Evolutionary conservation across 148 eudicot species (phyloP).

Genomic region (Heliosperma pusillum): DNA sequence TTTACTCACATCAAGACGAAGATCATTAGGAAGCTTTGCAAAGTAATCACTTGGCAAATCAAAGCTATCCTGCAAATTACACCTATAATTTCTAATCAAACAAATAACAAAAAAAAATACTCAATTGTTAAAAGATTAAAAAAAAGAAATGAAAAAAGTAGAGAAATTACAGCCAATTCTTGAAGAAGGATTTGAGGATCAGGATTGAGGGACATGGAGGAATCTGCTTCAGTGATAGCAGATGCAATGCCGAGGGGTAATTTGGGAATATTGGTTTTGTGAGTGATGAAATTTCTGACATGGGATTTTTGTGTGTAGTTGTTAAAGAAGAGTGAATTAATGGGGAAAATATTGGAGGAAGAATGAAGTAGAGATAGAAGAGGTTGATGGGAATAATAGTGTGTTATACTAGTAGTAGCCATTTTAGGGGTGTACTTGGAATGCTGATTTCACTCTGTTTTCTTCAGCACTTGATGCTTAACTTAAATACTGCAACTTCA

Average conservation of each 20-base stretch:
- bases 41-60: constrained; percentile 79
- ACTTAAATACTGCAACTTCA: neutral
- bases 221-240: constrained; percentile 67
- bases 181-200: constrained; percentile 60
- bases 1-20: constrained; percentile 80
- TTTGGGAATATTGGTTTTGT: constrained; percentile 21
- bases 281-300: constrained; percentile 22
- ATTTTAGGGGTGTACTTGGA: constrained; percentile 5
- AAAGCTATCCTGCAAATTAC: constrained; percentile 59
- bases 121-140: neutral
- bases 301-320: constrained; percentile 26
- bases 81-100: neutral
- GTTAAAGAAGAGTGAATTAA: constrained; percentile 20
- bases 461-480: neutral
- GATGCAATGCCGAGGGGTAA: constrained; percentile 30
- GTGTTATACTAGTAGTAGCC: constrained; percentile 14
- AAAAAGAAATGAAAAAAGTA: neutral
- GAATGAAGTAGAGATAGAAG: constrained; percentile 30
- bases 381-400: constrained; percentile 13
- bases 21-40: constrained; percentile 72
- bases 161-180: constrained; percentile 48
- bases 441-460: neutral
- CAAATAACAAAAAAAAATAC: no score
- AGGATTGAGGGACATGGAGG: constrained; percentile 48
- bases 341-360: constrained; percentile 26